These are phyloP conservation scores for Escovopsis weberi DNA, from an alignment of 2,329 filamentous ascomycete genomes.

Conservation along the genomic window DNA sequence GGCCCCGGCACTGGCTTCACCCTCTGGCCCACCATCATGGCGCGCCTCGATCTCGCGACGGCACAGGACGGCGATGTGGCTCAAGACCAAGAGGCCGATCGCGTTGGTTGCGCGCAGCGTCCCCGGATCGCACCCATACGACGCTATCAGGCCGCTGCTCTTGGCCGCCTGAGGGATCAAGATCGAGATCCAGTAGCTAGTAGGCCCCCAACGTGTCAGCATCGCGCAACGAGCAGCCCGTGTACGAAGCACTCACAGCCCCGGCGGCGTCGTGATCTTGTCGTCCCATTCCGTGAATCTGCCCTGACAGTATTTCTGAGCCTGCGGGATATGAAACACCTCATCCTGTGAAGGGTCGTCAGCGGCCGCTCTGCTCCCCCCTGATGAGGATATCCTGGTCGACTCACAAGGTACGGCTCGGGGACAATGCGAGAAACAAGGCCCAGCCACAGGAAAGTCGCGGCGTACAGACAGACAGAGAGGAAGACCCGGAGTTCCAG, in stretches of 20 bases:
- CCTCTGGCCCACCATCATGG: slow-evolving; percentile 13
- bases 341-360: slow-evolving; percentile 49
- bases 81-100: slow-evolving; percentile 23
- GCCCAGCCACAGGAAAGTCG: slow-evolving; percentile 10
- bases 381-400: background rate
- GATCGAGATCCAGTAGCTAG: slow-evolving; percentile 32
- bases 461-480: slow-evolving; percentile 7
- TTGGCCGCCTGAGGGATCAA: slow-evolving; percentile 12
- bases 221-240: too few species aligned
- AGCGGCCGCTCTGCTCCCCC: background rate
- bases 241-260: slow-evolving; percentile 42
- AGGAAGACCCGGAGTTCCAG: slow-evolving; percentile 7
- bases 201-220: background rate
- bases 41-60: slow-evolving; percentile 36
- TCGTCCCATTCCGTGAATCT: slow-evolving; percentile 75
- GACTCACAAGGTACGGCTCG: slow-evolving; percentile 39
- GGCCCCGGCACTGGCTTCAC: slow-evolving; percentile 3
- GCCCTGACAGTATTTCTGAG: slow-evolving; percentile 69
- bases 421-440: slow-evolving; percentile 23
- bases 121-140: slow-evolving; percentile 13
- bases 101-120: slow-evolving; percentile 36
- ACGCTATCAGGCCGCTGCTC: slow-evolving; percentile 2
- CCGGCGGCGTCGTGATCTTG: slow-evolving; percentile 93
- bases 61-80: slow-evolving; percentile 33
- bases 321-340: slow-evolving; percentile 80